A percentile compares a stretch with the other conserved stretches of the same genome.
Evolutionary conservation across 352 stramenopile species (phyloP).

Genomic region (Plasmopara muralis): DNA sequence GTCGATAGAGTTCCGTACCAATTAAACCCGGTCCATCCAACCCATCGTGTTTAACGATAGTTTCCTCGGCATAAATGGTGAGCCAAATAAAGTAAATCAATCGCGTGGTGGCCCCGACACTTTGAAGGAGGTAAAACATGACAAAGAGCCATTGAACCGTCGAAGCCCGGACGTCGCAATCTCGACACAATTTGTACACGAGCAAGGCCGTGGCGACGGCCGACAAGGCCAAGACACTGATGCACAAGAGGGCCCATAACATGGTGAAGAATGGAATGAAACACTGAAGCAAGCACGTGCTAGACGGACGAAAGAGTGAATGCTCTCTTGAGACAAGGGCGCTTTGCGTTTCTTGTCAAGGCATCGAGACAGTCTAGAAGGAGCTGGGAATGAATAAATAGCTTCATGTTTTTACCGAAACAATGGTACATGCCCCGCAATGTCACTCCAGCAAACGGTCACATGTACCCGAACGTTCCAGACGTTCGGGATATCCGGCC

Average conservation of each 20-base stretch:
- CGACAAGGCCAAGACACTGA: slow-evolving; percentile 22
- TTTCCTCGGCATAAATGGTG: slow-evolving; percentile 1
- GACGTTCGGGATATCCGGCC: not conserved
- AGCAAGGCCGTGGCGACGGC: slow-evolving; percentile 17
- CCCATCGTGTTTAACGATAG: not conserved
- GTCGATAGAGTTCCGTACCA: slow-evolving; percentile 22
- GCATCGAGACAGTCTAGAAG: not conserved
- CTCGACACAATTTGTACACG: slow-evolving; percentile 28
- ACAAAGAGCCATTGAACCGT: slow-evolving; percentile 24
- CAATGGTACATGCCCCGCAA: no score
- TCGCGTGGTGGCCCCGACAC: slow-evolving; percentile 10
- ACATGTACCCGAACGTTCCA: not conserved
- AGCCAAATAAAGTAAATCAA: slow-evolving; percentile 26
- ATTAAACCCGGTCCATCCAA: slow-evolving; percentile 11
- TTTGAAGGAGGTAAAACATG: slow-evolving; percentile 27
- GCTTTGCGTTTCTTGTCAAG: not conserved
- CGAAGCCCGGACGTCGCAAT: slow-evolving; percentile 25
- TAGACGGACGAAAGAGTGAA: slow-evolving; percentile 4
- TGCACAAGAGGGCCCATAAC: slow-evolving; percentile 23
- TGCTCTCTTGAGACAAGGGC: not conserved
- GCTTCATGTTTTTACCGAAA: no score
- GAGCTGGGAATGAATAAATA: no score
- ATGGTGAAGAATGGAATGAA: slow-evolving; percentile 12
- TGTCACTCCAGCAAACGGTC: not conserved
- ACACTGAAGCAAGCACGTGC: slow-evolving; percentile 2